Evolutionary conservation across 495 filamentous ascomycete species (phyloP), one percentile per base, ranked within the genome.

Genomic region (Penicillium flavigenum): DNA sequence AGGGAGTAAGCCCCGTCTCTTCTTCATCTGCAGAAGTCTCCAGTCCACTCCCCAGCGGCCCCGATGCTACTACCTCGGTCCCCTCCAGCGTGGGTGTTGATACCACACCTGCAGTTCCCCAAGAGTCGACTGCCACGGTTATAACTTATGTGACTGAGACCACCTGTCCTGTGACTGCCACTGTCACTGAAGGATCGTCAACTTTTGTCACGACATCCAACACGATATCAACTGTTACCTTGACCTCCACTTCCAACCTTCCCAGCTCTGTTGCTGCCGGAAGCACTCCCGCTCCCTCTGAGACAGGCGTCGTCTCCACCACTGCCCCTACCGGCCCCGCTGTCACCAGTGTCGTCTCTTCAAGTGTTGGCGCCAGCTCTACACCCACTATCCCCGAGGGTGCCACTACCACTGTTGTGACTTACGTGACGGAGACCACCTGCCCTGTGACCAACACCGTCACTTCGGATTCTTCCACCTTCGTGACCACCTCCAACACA

Each of bases 111-210:
- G 48, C 54, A 1, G 20, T 41, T 14, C 57, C 57, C 9, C 62
- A 66, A 16, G 65, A 61, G 2, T 51, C 63, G 27, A 72, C 62
- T 39, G 50, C 54, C 34, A 72, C 64, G 14, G 56, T 70, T 22
- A 61, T 73, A 22, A 69, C 71, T 2, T 76, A 75, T 34, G 64
- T 62, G 26, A 74, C 72, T 52, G 69, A 76, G 27, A 77, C 78
- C 20, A 75, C 71, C 58, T 78, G 73, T 61, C 71, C 76, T 36
- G 62, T 77, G 43, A 78, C 77, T 43, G 65, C 56, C 47, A 72
- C 72, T 34, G 61, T 66, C 50, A 70, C 67, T 29, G 68, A 76
- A 22, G 67, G 72, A n/a, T 66, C 60, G 9, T 68, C 62, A 12
- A 64, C 66, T 19, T 67, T 66, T 56, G 66, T 65, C 24, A 70